phyloP scores from a whole-genome alignment of 768 basidiomycete genomes.

The Naematelia aurantialba region DNA sequence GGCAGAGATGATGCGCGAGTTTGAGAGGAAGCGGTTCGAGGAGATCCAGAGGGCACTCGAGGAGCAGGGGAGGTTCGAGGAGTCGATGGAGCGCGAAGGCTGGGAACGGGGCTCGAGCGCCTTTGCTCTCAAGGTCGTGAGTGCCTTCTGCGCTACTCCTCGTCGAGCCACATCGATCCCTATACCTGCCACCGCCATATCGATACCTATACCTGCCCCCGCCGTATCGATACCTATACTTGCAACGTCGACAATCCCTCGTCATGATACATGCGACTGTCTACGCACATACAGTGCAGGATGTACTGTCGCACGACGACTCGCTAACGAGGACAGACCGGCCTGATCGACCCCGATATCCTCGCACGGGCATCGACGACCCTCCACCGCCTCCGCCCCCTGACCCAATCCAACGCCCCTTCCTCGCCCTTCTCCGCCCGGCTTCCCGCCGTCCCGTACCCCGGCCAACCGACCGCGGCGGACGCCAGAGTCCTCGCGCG shows the following conservation, averaged over 20 bases:
- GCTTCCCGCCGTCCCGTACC: conserved; percentile 49
- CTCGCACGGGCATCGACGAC: conserved; percentile 48
- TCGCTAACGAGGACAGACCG: conserved; percentile 19
- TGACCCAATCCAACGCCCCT: conserved; percentile 27
- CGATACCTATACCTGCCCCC: too few species aligned
- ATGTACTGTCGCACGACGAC: too few species aligned
- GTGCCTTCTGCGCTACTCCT: conserved; percentile 33
- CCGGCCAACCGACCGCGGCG: conserved; percentile 23
- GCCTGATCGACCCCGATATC: conserved; percentile 48
- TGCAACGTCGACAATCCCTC: too few species aligned
- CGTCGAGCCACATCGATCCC: not conserved
- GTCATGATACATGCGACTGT: too few species aligned
- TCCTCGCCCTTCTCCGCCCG: conserved; percentile 24
- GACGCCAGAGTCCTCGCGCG: conserved; percentile 60
- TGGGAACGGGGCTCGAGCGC: conserved; percentile 60
- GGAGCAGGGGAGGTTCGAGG: conserved; percentile 76
- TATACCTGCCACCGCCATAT: too few species aligned
- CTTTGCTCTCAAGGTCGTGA: conserved; percentile 74
- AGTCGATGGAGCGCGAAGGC: conserved; percentile 46
- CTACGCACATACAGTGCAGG: too few species aligned
- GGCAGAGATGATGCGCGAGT: conserved; percentile 40
- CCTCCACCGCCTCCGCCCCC: conserved; percentile 43
- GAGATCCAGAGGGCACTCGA: conserved; percentile 76
- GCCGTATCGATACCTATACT: too few species aligned
- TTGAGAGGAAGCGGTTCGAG: conserved; percentile 63